Percentiles rank a stretch among this genome's conserved stretches.
Evolutionary conservation across 1,284 basidiomycete genomes (phyloP).

Genomic region (Volvariella volvacea): DNA sequence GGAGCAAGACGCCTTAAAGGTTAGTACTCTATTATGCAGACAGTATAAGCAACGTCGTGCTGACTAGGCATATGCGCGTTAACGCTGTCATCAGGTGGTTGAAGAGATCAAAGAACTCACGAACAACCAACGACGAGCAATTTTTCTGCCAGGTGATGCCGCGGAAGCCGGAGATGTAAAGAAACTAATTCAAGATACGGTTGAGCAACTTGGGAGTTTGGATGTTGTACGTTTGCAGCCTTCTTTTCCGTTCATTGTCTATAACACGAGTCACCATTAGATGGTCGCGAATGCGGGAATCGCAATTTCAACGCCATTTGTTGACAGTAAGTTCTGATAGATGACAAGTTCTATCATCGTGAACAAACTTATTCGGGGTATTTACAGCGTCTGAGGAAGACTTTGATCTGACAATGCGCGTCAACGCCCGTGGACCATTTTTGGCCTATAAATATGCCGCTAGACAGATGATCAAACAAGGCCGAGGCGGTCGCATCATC

Average conservation of each 20-base stretch:
- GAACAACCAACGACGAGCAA: slow-evolving; percentile 4
- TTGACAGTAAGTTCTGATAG: slow-evolving; percentile 10
- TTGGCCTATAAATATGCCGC: slow-evolving; percentile 23
- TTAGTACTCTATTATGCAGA: too few relatives aligned
- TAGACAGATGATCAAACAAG: slow-evolving; percentile 22
- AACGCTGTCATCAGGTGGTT: background rate
- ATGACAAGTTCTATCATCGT: background rate
- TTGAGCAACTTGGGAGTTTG: slow-evolving; percentile 24
- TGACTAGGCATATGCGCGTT: too few relatives aligned
- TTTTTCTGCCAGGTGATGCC: slow-evolving; percentile 23
- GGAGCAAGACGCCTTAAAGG: slow-evolving; percentile 5
- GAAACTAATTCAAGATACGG: slow-evolving; percentile 22
- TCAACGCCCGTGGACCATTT: slow-evolving; percentile 14
- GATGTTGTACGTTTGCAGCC: slow-evolving; percentile 27
- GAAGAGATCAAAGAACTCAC: background rate
- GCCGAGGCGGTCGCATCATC: slow-evolving; percentile 29
- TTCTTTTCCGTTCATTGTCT: background rate
- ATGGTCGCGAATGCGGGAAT: slow-evolving; percentile 24
- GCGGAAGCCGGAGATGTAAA: slow-evolving; percentile 28
- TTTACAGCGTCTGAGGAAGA: background rate
- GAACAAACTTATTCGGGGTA: too few relatives aligned
- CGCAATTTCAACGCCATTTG: slow-evolving; percentile 5
- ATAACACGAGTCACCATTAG: slow-evolving; percentile 11
- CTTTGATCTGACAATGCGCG: slow-evolving; percentile 9
- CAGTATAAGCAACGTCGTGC: too few relatives aligned